Evolutionary conservation across 495 filamentous ascomycete genomes (phyloP).

Genomic region (Xylaria palmicola): DNA sequence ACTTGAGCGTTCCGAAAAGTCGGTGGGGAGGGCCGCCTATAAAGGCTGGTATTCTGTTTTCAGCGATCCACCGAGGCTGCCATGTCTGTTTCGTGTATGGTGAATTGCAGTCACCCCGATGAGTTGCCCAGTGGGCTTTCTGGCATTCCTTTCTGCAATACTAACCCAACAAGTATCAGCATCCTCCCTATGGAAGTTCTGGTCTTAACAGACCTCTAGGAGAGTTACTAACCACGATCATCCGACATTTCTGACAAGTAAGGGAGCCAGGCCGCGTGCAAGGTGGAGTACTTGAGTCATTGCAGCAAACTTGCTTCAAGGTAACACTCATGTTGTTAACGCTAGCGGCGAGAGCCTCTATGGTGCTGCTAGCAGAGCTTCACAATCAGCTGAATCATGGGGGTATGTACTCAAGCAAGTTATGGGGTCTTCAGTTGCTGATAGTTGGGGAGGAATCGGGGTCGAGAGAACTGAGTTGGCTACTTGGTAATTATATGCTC

Average conservation of each 20-base stretch:
- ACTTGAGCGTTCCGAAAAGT: neutral
- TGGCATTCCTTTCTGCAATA: slow-evolving; percentile 1
- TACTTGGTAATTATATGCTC: too few species aligned
- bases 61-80: neutral
- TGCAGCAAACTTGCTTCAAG: neutral
- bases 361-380: too few species aligned
- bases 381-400: too few species aligned
- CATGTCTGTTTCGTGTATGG: neutral
- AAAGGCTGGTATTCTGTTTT: neutral
- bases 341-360: neutral
- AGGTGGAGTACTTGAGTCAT: neutral
- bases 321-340: neutral
- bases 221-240: slow-evolving; percentile 4
- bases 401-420: too few species aligned
- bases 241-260: neutral
- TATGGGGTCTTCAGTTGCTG: too few species aligned
- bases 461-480: too few species aligned
- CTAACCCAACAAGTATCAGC: neutral
- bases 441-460: too few species aligned
- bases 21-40: neutral
- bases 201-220: slow-evolving; percentile 22
- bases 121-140: neutral
- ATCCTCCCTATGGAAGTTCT: slow-evolving; percentile 9
- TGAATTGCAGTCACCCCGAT: neutral
- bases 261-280: neutral